Evolutionary conservation across 1,284 basidiomycete genomes (phyloP).

Genomic region (Cerrena zonata): DNA sequence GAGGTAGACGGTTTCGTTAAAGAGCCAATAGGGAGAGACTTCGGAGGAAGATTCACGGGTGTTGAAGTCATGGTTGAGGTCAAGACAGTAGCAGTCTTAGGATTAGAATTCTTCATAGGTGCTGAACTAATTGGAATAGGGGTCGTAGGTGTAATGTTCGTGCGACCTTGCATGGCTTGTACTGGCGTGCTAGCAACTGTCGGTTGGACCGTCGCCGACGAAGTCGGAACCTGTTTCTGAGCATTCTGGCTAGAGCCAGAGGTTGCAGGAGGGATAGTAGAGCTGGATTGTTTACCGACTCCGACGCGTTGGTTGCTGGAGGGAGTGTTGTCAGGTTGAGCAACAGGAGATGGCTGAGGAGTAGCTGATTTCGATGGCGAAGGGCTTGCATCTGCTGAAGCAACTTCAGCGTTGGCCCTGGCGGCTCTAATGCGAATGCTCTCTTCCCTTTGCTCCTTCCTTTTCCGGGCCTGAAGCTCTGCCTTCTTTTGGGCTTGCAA

Average conservation of each 20-base stretch:
- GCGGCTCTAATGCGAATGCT: not conserved
- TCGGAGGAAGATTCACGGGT: not conserved
- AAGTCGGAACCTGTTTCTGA: no score
- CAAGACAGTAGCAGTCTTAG: not conserved
- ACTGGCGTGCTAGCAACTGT: not conserved
- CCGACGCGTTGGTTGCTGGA: not conserved
- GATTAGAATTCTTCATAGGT: not conserved
- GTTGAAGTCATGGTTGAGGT: not conserved
- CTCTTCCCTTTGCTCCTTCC: not conserved
- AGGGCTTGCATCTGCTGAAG: not conserved
- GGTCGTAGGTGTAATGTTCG: not conserved
- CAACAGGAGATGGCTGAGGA: not conserved
- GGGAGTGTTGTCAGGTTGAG: not conserved
- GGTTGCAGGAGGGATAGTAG: no score
- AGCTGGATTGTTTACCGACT: not conserved
- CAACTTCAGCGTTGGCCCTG: not conserved
- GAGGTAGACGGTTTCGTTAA: not conserved
- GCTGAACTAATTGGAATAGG: not conserved
- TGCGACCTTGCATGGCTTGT: not conserved
- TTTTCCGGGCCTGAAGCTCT: not conserved
- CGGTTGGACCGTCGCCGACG: not conserved
- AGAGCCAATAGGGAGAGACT: not conserved
- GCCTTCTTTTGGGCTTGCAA: not conserved
- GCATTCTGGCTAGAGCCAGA: no score
- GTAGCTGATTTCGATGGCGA: not conserved